Evolutionary conservation across 2,329 filamentous ascomycete genomes (phyloP), one percentile per base, ranked within the genome.

Genomic region (Fusarium stilboides): DNA sequence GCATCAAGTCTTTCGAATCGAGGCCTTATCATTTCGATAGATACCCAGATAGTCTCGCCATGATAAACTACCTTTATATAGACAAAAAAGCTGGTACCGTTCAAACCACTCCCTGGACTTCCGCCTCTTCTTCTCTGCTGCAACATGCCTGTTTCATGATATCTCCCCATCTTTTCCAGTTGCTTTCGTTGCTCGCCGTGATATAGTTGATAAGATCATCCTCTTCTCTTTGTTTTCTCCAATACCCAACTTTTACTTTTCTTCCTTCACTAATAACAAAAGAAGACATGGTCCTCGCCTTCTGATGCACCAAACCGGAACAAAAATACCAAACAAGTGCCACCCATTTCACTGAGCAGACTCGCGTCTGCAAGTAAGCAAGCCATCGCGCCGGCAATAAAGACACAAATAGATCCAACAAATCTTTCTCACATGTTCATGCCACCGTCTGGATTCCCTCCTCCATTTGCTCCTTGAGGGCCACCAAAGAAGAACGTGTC

Each of bases 401-500:
- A 62, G 53, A 59, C 19, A 63, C n/a, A 54, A 58, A 52, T 10
- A 60, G n/a, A 45, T 33, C 28, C 44, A 58, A 50, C 45, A 59
- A 37, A 33, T 20, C 45, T 52, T 34, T 53, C 42, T 66, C 57
- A 75, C 70, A 75, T 74, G 14, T 76, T 77, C 31, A 73, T 74
- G 8, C 77, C 75, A 17, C 67, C 65, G 1, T 68, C 65, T 42
- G 73, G 70, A 49, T 65, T 70, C 4, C 65, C 56, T 20, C 69
- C 69, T 10, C 73, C 70, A 24, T 68, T 72, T 13, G 80, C 78
- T 17, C 73, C 73, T 53, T 77, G 77, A 68, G 85, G 85, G 1
- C 85, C 86, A 1, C 90, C 89, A 76, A 92, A 92, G 80, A 92
- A 92, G 76, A 93, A 93, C 0, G 89, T 88, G 74, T 92, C 91